phyloP scores from a whole-genome alignment of 1,139 yeast species.

The Sugiyamaella novakii region DNA sequence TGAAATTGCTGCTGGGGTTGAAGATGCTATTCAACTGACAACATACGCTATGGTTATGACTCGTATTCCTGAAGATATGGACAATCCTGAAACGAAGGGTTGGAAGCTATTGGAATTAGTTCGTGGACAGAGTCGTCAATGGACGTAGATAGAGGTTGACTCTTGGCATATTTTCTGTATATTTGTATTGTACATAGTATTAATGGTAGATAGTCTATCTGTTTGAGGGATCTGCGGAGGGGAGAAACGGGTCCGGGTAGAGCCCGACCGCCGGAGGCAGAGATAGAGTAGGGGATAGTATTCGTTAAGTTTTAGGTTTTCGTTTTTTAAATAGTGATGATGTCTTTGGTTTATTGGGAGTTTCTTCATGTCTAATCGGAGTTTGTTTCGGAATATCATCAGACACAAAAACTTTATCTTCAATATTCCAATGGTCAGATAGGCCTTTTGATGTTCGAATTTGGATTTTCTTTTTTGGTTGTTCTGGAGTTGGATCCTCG shows the following conservation, averaged over 20 bases:
- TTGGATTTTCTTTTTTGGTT: slow-evolving; percentile 11
- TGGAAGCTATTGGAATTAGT: slow-evolving; percentile 97
- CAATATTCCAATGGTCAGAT: slow-evolving; percentile 19
- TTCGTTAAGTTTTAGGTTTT: slow-evolving; percentile 14
- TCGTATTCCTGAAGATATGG: slow-evolving; percentile 88
- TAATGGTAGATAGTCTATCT: slow-evolving; percentile 3
- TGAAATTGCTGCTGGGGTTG: slow-evolving; percentile 94
- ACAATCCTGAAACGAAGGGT: slow-evolving; percentile 89
- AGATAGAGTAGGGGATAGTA: too few relatives aligned
- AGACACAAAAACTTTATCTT: slow-evolving; percentile 16
- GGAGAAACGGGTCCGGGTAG: slow-evolving; percentile 9
- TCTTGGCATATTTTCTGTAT: slow-evolving; percentile 11
- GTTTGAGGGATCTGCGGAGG: slow-evolving; percentile 5
- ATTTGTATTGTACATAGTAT: slow-evolving; percentile 21
- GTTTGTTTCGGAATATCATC: slow-evolving; percentile 7
- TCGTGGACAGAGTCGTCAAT: slow-evolving; percentile 89
- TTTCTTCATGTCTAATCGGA: neutral
- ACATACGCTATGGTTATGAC: slow-evolving; percentile 97
- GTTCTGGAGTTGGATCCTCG: slow-evolving; percentile 20
- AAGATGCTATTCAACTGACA: slow-evolving; percentile 88
- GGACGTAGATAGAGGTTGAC: slow-evolving; percentile 54
- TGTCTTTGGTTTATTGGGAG: neutral
- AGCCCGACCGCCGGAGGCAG: slow-evolving; percentile 10
- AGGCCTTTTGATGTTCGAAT: slow-evolving; percentile 16
- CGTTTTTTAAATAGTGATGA: slow-evolving; percentile 33